Conservation (phyloP, 2,329 filamentous ascomycete species). For the Fusarium oxysporum region DNA sequence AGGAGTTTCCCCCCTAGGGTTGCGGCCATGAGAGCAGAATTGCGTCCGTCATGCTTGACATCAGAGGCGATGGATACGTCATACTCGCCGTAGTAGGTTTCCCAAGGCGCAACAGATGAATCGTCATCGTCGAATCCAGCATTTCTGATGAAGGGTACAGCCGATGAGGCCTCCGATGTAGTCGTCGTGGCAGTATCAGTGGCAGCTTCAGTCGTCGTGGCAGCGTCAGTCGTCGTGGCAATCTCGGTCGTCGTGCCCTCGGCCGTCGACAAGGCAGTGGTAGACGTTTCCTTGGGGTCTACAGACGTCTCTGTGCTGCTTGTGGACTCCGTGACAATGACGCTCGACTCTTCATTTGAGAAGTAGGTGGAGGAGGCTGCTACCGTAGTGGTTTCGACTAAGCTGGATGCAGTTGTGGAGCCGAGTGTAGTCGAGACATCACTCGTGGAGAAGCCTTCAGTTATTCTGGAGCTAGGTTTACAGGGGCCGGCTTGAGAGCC, state of each 20-base stretch:
- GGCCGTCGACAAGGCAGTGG: not conserved
- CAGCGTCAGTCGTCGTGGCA: not conserved
- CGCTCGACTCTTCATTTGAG: not conserved
- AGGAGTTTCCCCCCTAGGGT: rapidly evolving
- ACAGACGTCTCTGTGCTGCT: not conserved
- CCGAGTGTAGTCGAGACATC: not conserved
- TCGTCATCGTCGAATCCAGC: not conserved
- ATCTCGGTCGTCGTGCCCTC: not conserved
- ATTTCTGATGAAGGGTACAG: not conserved
- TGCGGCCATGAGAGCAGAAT: not conserved
- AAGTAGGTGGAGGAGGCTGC: not conserved
- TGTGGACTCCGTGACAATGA: not conserved
- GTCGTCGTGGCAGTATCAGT: not conserved
- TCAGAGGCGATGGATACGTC: not conserved
- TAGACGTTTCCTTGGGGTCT: not conserved
- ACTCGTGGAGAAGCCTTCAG: no score
- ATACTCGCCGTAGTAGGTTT: not conserved
- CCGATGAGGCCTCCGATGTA: not conserved
- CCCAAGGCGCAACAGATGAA: not conserved
- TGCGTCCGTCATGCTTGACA: not conserved
- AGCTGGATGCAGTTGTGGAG: not conserved
- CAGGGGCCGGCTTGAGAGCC: not conserved
- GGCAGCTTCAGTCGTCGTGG: not conserved
- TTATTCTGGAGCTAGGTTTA: not conserved
- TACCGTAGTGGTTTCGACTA: not conserved